These are phyloP conservation scores for Suhomyces terraborum DNA, from an alignment of 1,139 yeast genomes.

Conservation along the genomic window DNA sequence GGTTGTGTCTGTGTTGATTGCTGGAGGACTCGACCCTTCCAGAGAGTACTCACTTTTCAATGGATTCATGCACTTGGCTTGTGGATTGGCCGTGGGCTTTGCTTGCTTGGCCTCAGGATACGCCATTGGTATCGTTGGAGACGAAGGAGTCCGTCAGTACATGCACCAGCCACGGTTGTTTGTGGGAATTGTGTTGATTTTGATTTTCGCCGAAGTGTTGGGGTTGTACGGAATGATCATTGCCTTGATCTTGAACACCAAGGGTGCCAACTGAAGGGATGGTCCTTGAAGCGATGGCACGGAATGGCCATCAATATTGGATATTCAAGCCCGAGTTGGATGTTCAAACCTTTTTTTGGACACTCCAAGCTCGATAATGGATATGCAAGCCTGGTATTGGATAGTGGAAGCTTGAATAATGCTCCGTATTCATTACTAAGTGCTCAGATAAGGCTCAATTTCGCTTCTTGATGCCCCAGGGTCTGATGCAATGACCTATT, in stretches of 20 bases:
- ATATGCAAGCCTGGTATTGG: too few relatives aligned
- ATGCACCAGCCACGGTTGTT: slow-evolving; percentile 97
- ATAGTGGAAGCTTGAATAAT: too few relatives aligned
- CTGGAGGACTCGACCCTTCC: slow-evolving; percentile 83
- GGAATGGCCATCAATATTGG: too few relatives aligned
- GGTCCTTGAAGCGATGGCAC: not conserved
- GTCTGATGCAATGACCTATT: too few relatives aligned
- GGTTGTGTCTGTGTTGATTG: slow-evolving; percentile 92
- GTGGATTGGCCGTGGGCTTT: slow-evolving; percentile 94
- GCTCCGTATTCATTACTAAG: too few relatives aligned
- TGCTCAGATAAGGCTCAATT: not conserved
- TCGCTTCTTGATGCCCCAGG: not conserved
- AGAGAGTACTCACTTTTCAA: slow-evolving; percentile 82
- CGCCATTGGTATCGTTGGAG: slow-evolving; percentile 98
- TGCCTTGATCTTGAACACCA: slow-evolving; percentile 86
- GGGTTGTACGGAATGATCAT: slow-evolving; percentile 95
- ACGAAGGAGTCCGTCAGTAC: slow-evolving; percentile 95
- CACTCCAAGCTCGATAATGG: too few relatives aligned
- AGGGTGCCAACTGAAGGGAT: slow-evolving; percentile 53
- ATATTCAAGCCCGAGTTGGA: too few relatives aligned
- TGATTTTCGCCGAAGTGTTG: slow-evolving; percentile 96
- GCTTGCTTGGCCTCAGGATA: slow-evolving; percentile 97
- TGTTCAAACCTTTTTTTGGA: too few relatives aligned
- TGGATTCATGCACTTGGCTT: slow-evolving; percentile 95
- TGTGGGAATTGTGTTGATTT: slow-evolving; percentile 90